These are phyloP conservation scores for Fusarium stilboides DNA, from an alignment of 2,329 filamentous ascomycete species.

Conservation along the genomic window DNA sequence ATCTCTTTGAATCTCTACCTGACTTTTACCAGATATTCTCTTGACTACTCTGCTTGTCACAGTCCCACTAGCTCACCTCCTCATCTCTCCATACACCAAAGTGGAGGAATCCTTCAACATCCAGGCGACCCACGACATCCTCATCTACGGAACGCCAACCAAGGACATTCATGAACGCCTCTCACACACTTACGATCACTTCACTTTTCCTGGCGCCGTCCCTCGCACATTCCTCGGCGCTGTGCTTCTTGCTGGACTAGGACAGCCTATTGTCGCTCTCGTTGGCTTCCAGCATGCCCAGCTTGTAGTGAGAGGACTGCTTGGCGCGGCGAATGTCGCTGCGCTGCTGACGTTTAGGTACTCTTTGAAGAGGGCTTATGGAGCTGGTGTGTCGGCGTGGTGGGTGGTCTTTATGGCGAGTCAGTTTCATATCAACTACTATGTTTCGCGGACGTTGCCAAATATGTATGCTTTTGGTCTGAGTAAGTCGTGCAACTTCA, in stretches of 20 bases:
- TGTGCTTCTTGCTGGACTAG: conserved; percentile 79
- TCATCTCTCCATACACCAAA: conserved; percentile 89
- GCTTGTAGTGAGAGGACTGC: conserved; percentile 78
- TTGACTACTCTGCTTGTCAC: conserved; percentile 59
- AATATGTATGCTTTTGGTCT: conserved; percentile 97
- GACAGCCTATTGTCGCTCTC: conserved; percentile 75
- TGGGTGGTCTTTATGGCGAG: conserved; percentile 82
- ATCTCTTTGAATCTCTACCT: not conserved
- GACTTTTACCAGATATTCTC: conserved; percentile 42
- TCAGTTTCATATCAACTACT: conserved; percentile 95
- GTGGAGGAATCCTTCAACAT: conserved; percentile 99
- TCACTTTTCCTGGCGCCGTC: conserved; percentile 90
- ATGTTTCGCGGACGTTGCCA: conserved; percentile 90
- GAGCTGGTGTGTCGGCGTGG: conserved; percentile 79
- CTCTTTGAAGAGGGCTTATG: conserved; percentile 77
- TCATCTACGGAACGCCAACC: conserved; percentile 82
- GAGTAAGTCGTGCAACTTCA: conserved; percentile 68
- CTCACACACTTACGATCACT: conserved; percentile 84
- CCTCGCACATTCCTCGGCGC: conserved; percentile 92
- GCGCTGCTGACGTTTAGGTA: conserved; percentile 77
- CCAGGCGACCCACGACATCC: conserved; percentile 91
- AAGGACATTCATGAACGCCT: conserved; percentile 69
- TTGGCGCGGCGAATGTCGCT: conserved; percentile 82
- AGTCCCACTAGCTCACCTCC: conserved; percentile 78
- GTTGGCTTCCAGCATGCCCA: conserved; percentile 70